These are phyloP conservation scores for Podaxis carcinomalis DNA, from an alignment of 768 basidiomycete genomes.

Conservation along the genomic window DNA sequence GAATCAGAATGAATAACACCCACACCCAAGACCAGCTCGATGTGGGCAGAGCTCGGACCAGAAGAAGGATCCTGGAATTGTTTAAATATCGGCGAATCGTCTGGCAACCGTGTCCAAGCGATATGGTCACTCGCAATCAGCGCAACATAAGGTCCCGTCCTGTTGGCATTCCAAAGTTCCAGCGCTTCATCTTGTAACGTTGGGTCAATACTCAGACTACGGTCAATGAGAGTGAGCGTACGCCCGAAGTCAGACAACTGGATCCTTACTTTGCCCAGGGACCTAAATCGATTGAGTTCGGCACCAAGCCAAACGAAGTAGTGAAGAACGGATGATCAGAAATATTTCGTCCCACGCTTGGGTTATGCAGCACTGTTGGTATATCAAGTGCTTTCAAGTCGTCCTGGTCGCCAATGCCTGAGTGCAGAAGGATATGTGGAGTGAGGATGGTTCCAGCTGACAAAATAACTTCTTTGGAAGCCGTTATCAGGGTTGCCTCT, in stretches of 20 bases:
- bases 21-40: slow-evolving; percentile 8
- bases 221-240: background rate
- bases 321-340: slow-evolving; percentile 19
- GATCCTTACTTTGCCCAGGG: slow-evolving; percentile 2
- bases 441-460: slow-evolving; percentile 13
- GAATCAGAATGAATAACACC: background rate
- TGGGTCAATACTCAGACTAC: background rate
- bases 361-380: slow-evolving; percentile 19
- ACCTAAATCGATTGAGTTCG: slow-evolving; percentile 7
- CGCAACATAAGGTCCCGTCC: slow-evolving; percentile 9
- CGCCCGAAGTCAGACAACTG: background rate
- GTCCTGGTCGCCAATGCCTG: slow-evolving; percentile 15
- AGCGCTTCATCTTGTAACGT: slow-evolving; percentile 5
- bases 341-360: slow-evolving; percentile 26
- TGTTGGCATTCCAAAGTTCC: slow-evolving; percentile 10
- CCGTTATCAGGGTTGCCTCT: slow-evolving; percentile 10
- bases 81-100: slow-evolving; percentile 2
- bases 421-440: slow-evolving; percentile 16
- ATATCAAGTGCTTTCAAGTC: slow-evolving; percentile 18
- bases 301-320: background rate
- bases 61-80: slow-evolving; percentile 9
- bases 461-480: slow-evolving; percentile 19
- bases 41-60: slow-evolving; percentile 12
- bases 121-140: slow-evolving; percentile 3
- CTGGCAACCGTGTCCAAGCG: slow-evolving; percentile 8